Evolutionary conservation across 768 basidiomycete genomes (phyloP), one percentile per base, ranked within the genome.

Genomic region (Melanogaster broomeanus): DNA sequence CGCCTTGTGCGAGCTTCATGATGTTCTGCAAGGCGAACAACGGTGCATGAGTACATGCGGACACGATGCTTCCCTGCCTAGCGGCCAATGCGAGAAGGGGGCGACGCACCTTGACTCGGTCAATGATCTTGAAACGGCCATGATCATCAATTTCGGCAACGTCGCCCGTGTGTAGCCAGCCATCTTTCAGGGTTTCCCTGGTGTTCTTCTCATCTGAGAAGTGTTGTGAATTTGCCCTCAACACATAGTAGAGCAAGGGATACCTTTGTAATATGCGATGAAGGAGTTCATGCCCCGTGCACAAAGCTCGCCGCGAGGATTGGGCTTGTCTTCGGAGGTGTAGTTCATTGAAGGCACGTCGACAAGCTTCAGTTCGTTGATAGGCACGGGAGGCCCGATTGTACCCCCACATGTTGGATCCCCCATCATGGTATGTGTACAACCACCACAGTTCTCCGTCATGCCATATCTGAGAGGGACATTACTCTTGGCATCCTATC

Each of bases 1-100:
- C 97, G 53, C 96, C 97, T 72, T 99, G 97, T 11, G 90, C 77
- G 42, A 99, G 88, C 72, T 99, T 99, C 89, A 98, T 92, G 67
- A 99, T 93, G 72, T 99, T 99, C 91, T 91, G 55, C 12, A 33
- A 27, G 12, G 30, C 21, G 34, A 25, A 44, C 31, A 19, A 49
- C 30, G 12, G 42, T 7, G 18, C 2, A 16, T 41, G 4, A 2
- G 38, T 24, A 18, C 22, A 28, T 44, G 35, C 44, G 22, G 19
- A 41, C 2, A 19, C 38, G 45, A 34, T 39, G 24, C 45, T 45
- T 31, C 22, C 27, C 18, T 42, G 38, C 6, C 13, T 24, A 45
- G 18, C n/a, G n/a, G n/a, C n/a, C n/a, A n/a, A n/a, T n/a, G n/a
- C 31, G 41, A 28, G 49, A 19, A 42, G 22, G 25, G n/a, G n/a